A percentile compares a stretch with the other conserved stretches of the same genome.
These are phyloP conservation scores for Teratosphaeriaceae sp. DNA, from an alignment of 2,329 filamentous ascomycete genomes.

Conservation along the genomic window DNA sequence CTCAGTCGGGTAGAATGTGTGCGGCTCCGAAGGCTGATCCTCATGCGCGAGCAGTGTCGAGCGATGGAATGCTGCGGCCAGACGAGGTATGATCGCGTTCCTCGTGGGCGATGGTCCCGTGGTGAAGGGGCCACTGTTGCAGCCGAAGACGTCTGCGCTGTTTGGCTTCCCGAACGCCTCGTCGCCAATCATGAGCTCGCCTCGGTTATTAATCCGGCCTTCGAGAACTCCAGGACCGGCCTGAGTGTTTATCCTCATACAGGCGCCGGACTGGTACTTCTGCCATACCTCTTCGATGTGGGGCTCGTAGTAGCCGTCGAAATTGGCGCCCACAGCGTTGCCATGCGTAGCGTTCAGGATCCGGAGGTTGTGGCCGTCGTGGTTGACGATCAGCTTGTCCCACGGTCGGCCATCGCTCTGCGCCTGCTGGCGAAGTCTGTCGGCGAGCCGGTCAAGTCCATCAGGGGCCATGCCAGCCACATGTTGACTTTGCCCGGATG, in stretches of 20 bases:
- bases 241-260: slow-evolving; percentile 58
- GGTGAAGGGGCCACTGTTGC: slow-evolving; percentile 58
- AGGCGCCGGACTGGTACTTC: slow-evolving; percentile 40
- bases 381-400: slow-evolving; percentile 52
- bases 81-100: slow-evolving; percentile 63
- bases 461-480: slow-evolving; percentile 56
- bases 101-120: slow-evolving; percentile 36
- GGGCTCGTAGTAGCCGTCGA: slow-evolving; percentile 47
- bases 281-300: slow-evolving; percentile 50
- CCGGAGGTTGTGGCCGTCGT: slow-evolving; percentile 33
- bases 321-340: slow-evolving; percentile 42
- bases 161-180: slow-evolving; percentile 51
- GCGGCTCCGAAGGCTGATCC: slow-evolving; percentile 31
- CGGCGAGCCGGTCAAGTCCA: slow-evolving; percentile 52
- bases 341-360: slow-evolving; percentile 43
- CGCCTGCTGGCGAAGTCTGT: slow-evolving; percentile 50
- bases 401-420: slow-evolving; percentile 53
- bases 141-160: slow-evolving; percentile 60
- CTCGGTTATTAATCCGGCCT: slow-evolving; percentile 40
- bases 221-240: slow-evolving; percentile 48
- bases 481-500: slow-evolving; percentile 33
- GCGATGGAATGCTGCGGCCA: slow-evolving; percentile 71
- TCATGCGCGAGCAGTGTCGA: slow-evolving; percentile 54
- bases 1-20: slow-evolving; percentile 28
- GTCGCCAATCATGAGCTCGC: slow-evolving; percentile 39